Conservation (phyloP, 495 filamentous ascomycete species). For the Niebla homalea region DNA sequence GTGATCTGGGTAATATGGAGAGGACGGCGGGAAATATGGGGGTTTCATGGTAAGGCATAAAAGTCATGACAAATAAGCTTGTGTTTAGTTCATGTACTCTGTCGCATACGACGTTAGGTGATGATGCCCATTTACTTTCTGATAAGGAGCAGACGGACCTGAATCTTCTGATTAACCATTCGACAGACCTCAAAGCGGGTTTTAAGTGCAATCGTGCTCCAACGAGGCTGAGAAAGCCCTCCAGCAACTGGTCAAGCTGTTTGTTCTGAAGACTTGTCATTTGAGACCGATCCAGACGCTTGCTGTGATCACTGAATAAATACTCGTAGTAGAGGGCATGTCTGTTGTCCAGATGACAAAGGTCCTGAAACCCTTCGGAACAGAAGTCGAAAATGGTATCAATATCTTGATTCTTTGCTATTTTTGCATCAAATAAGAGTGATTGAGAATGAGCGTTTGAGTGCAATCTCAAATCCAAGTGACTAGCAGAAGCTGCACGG, state of each 20-base stretch:
- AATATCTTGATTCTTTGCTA: conserved; percentile 75
- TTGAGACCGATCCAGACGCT: conserved; percentile 67
- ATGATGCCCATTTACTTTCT: background rate
- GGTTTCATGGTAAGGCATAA: conserved; percentile 80
- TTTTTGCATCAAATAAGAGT: conserved; percentile 70
- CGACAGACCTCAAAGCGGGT: conserved; percentile 76
- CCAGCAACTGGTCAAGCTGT: conserved; percentile 66
- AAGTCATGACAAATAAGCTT: conserved; percentile 61
- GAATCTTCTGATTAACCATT: conserved; percentile 89
- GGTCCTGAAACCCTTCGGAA: conserved; percentile 73
- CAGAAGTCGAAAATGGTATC: conserved; percentile 79
- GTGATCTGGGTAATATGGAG: conserved; percentile 59
- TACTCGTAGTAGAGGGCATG: conserved; percentile 55
- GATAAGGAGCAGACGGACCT: conserved; percentile 39
- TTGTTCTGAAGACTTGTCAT: conserved; percentile 71
- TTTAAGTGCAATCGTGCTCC: conserved; percentile 64
- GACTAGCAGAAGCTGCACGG: conserved; percentile 59
- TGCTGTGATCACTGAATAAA: conserved; percentile 86
- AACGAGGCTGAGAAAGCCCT: conserved; percentile 67
- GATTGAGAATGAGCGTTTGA: conserved; percentile 82
- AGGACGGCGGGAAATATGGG: conserved; percentile 70
- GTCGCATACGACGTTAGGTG: conserved; percentile 22
- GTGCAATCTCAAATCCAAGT: conserved; percentile 79
- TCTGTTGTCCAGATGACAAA: conserved; percentile 70
- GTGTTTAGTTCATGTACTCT: conserved; percentile 90